Conservation (phyloP, 345 rosid species). For the Hibiscus trionum region DNA sequence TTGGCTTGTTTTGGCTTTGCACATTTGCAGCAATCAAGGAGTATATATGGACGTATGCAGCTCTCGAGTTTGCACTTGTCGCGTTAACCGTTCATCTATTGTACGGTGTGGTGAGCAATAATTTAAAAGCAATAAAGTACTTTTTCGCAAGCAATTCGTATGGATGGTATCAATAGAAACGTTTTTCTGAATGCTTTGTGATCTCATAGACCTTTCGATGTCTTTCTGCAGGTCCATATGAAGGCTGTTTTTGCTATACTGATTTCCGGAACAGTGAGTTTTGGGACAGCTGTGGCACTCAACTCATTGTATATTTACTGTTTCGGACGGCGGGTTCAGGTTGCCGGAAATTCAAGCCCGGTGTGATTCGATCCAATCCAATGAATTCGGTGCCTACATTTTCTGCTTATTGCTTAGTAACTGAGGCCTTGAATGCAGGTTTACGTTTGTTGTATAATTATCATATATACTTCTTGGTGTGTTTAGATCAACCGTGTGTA, state of each 20-base stretch:
- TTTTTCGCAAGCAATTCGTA: neutral
- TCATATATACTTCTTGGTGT: too few species aligned
- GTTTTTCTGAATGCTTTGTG: neutral
- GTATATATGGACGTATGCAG: slow-evolving; percentile 88
- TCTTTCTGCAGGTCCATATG: slow-evolving; percentile 52
- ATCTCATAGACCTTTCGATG: neutral
- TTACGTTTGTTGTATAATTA: neutral
- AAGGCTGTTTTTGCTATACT: slow-evolving; percentile 55
- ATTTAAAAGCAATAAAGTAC: neutral
- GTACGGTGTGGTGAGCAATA: slow-evolving; percentile 49
- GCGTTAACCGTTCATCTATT: slow-evolving; percentile 53
- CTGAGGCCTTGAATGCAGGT: neutral
- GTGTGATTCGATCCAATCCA: slow-evolving; percentile 24
- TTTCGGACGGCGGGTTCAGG: slow-evolving; percentile 37
- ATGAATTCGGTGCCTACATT: neutral
- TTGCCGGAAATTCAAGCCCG: slow-evolving; percentile 33
- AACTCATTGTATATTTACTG: slow-evolving; percentile 53
- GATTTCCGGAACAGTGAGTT: slow-evolving; percentile 60
- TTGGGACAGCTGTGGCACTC: slow-evolving; percentile 69
- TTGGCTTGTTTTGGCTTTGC: neutral
- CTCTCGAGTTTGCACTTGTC: slow-evolving; percentile 78
- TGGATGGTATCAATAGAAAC: neutral
- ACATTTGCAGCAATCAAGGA: slow-evolving; percentile 61
- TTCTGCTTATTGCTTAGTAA: neutral
- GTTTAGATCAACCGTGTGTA: too few species aligned